Evolutionary conservation across 2,329 filamentous ascomycete species (phyloP), one percentile per base, ranked within the genome.

Genomic region (Rasamsonia emersonii): DNA sequence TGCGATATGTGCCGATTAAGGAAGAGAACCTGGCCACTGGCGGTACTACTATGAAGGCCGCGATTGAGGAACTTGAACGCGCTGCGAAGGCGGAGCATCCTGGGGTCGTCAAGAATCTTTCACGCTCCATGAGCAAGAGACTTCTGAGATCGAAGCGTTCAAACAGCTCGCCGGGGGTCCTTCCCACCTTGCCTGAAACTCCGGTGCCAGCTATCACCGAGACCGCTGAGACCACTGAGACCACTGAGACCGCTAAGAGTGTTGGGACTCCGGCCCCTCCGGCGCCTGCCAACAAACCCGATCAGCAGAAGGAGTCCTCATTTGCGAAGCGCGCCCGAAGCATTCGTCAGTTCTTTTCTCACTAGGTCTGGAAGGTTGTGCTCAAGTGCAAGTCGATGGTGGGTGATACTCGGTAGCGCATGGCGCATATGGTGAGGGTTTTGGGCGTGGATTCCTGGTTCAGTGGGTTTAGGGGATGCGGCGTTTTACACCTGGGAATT

Each of bases 11-110:
- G 5, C 63, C 79, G 1, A 72, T 85, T 4, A 55, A 71, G 0
- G 83, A 89, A 46, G 79, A 85, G 35, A 80, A 81, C 40, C 59
- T 84, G 10, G 85, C 81, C 0, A 77, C 70, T 32, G 78, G 79
- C 32, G 79, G 83, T 8, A 77, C 67, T 42, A 93, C 84, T 0
- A 63, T 83, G 10, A 66, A 75, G 11, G 75, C 76, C 9, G 76
- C 83, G 45, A 75, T 85, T 27, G 74, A 82, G 32, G 71, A 75
- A 18, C 46, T 72, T 38, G 67, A 68, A 49, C 62, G 58, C 38
- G 57, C 58, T 32, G 58, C 63, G 23, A 58, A 54, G 2, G 61
- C 64, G 28, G 53, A 61, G 25, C 61, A 54, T 25, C 53, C 54
- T 23, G 46, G 58, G 16, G 47, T 63, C 9, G 49, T 70, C 34